Base-by-base conservation (phyloP, 2,329 filamentous ascomycete species). In the Periconia digitata region DNA sequence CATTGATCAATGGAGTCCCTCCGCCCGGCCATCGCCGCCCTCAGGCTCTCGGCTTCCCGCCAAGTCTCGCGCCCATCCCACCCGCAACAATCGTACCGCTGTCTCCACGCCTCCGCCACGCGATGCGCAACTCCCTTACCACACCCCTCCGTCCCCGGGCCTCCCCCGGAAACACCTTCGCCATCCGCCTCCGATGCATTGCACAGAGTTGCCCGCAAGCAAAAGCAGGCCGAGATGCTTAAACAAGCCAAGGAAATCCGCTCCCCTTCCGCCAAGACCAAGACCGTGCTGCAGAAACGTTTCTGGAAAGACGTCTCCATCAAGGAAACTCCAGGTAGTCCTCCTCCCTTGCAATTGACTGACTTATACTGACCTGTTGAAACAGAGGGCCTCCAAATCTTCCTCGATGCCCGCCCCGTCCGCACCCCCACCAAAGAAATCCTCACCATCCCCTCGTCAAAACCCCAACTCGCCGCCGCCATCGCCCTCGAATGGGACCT, bases 401-500 rank as follows among this genome's bases (percentile, higher is more conserved):
- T 86, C 58, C 85, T 97, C 55, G 94, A 97, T 74, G 72, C 77
- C 20, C 82, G 91, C 21, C 85, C 91, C 3, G 83, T 99, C 51
- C 85, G 92, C 53, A 90, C 89, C 43, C 88, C 77, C 7, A 85
- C 85, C 44, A 90, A 92, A 66, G 67, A 81, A 35, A 77, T 90
- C 54, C 77, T 99, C 60, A 82, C 80, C 1, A 64, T 97, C 22
- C 92, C 94, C 0, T 62, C 75, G 1, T 81, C 80, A 47, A 97
- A 96, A 74, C 85, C 85, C 24, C 82, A 90, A 63, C 86, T 97
- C 34, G 92, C 92, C 20, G 80, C 85, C 38, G 89, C 90, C 47
- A 85, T 99, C 54, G 94, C 92, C 3, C 75, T 95, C 38, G 94
- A 99, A 76, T 99, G 94, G 94, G 92, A 96, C 69, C 79, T 87